Base-by-base conservation (phyloP, 139 green algal species). In the Tetratostichococcus sp. region DNA sequence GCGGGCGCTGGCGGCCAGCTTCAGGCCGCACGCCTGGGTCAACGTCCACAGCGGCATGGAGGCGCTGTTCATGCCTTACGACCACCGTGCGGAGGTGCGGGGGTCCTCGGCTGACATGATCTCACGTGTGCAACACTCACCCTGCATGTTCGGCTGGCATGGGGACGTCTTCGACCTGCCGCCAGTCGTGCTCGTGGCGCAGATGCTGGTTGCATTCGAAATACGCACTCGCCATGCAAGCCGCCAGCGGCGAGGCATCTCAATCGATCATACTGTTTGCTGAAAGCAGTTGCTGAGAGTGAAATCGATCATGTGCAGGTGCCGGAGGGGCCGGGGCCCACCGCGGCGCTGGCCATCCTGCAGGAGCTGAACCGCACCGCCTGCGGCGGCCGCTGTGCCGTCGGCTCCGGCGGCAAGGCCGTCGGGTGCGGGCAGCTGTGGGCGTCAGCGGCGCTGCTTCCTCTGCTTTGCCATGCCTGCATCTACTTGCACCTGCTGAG, bases 21-120 rank as follows among this genome's bases (percentile, higher is more conserved):
- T 97, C 19, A 72, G 83, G 62, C 96, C 94, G 23, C 93, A 98
- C 72, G 86, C 93, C 16, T 98, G 94, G 94, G 73, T 97, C 35
- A 97, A 97, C 75, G 83, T 97, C 35, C 96, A 99, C 84, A 93
- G 84, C 28, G 96, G 96, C 67, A 99, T 98, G 95, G 91, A 97
- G 76, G 95, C 94, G 4, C 84, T 99, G 57, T 98, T 98, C 80
- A 94, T 92, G 77, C 94, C 96, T 0, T 98, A 92, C 67, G 95
- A 98, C 82, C 92, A 98, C 85, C 70, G 83, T 33, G 80, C 71
- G 17, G 19, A 79, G 21, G 77, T 88, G 35, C 77, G 4, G 22
- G 22, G 14, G 50, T 4, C 26, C 19, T 62, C 19, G 50, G 11
- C 39, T 6, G 8, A 50, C n/a, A n/a, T n/a, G n/a, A n/a, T n/a